Percentiles rank a stretch among this genome's conserved stretches.
Conservation (phyloP, 2,329 filamentous ascomycete genomes). For the Alternaria triticina region DNA sequence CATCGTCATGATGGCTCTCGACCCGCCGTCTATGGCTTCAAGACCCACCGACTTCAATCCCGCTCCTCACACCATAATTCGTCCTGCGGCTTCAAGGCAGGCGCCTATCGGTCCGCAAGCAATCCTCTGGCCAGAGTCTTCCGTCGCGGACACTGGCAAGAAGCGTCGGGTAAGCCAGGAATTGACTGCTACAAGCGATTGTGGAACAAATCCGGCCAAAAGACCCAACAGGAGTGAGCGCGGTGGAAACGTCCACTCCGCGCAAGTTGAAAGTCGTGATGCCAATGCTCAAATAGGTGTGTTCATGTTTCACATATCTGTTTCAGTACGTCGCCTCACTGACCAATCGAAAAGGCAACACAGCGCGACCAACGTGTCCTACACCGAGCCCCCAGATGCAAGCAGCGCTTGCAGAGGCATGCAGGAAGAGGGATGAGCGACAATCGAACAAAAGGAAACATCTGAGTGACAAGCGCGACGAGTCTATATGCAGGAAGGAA, state of each 20-base stretch:
- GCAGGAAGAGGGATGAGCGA: not conserved
- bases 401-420: not conserved
- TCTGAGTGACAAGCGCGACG: not conserved
- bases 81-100: not conserved
- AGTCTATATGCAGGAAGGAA: not conserved
- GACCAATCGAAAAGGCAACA: not conserved
- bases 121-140: not conserved
- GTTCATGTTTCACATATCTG: not conserved
- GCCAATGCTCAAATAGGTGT: not conserved
- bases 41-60: not conserved
- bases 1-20: not conserved
- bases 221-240: not conserved
- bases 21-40: not conserved
- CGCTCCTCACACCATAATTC: not conserved
- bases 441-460: not conserved
- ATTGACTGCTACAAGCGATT: not conserved
- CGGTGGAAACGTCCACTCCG: not conserved
- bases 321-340: not conserved
- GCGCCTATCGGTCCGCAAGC: not conserved
- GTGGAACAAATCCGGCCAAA: not conserved
- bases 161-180: not conserved
- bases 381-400: not conserved
- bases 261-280: not conserved
- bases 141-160: not conserved
- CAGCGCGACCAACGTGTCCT: not conserved